Evolutionary conservation across 1,284 basidiomycete species (phyloP), one percentile per base, ranked within the genome.

Genomic region (Pseudozyma flocculosa): DNA sequence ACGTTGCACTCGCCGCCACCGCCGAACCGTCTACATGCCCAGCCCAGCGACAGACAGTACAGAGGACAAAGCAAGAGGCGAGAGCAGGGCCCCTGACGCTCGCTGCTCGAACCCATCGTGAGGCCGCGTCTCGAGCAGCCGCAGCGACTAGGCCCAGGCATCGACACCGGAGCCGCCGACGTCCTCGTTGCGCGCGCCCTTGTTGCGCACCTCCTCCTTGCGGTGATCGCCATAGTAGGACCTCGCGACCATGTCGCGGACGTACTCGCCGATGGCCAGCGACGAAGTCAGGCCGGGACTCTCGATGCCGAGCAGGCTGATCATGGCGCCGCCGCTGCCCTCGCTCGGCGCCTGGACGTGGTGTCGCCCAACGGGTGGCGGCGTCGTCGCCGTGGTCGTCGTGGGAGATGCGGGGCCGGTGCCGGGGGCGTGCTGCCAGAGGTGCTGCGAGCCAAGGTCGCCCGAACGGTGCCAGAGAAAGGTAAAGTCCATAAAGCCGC

Each of bases 401-500:
- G n/a, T n/a, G n/a, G n/a, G n/a, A n/a, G n/a, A n/a, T n/a, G 36
- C 40, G 4, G 34, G 15, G 3, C 34, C 2, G 0, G 48, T 43
- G 13, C 48, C 50, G 0, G 62, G 61, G 26, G 65, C 54, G n/a
- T 50, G 43, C 41, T 75, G 72, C 74, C 73, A 76, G 15, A 75
- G 48, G 34, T 17, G 47, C 43, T 77, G 75, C 10, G 42, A 29
- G 2, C 47, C 40, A 1, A 78, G 49, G 14, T 54, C 44, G 30
- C 48, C 47, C 24, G 67, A 68, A 19, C 54, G 50, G 54, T 78
- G 75, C 61, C 64, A 72, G 34, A 76, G 52, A 30, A 84, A 79
- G 30, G 78, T 67, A 56, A 97, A 97, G 76, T 98, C 94, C 62
- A 87, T 85, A 76, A 96, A 94, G 1, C 86, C 87, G 5, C 83